Evolutionary conservation across 768 basidiomycete genomes (phyloP), one percentile per base, ranked within the genome.

Genomic region (Boletus rubroflammeus): DNA sequence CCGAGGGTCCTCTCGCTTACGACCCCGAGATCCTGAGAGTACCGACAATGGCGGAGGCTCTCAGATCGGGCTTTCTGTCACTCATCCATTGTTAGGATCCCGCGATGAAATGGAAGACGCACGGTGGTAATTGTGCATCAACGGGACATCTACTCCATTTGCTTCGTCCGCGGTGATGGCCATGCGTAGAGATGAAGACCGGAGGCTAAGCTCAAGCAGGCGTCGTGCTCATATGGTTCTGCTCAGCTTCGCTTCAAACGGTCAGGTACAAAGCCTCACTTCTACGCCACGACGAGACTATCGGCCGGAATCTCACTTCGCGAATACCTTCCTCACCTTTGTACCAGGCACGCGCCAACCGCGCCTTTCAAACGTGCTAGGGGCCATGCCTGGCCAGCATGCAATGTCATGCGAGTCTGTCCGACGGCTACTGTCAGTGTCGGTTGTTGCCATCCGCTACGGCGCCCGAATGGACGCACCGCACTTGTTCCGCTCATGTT

Each of bases 91-190:
- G 53, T 65, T 61, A 15, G 6, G 46, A 38, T 51, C 43, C 47
- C 47, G 47, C 50, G 45, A 52, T 64, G 53, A 35, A 53, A 65
- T 58, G 55, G 62, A 64, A 63, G 60, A 51, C 21, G 1, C 28
- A 34, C 42, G 46, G 49, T 13, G 36, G 34, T 14, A 53, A 47
- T 57, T 44, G 48, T 42, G 11, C 43, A 26, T 35, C 25, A 50
- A 41, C 19, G 29, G 36, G 34, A 42, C 51, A 32, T 50, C 38
- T 43, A 19, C 38, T 28, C 23, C 23, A 19, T n/a, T 49, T 35
- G 34, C 50, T 65, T 59, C 54, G 57, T 53, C 61, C 64, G 61
- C 57, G 64, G 60, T 34, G 51, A 61, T 60, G 44, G 42, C 17
- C 42, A 32, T 14, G 31, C 13, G 2, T 11, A 44, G 6, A 39